A percentile compares a stretch with the other conserved stretches of the same genome.
Conservation (phyloP, 495 filamentous ascomycete species). For the Penicillium psychrofluorescens region DNA sequence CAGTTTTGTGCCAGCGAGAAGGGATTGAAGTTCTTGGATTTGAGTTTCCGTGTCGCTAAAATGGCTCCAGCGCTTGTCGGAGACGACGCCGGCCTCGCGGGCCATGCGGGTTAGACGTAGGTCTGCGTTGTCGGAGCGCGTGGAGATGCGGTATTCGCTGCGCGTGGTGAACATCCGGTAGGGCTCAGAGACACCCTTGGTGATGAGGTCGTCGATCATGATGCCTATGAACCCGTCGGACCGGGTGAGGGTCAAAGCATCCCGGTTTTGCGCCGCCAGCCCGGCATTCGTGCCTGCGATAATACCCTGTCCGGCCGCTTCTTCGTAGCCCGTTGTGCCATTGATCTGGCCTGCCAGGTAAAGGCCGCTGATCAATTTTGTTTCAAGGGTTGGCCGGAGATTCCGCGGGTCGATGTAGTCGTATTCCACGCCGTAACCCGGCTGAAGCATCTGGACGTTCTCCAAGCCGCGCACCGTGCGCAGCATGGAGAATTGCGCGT, state of each 20-base stretch:
- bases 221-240: conserved; percentile 94
- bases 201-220: conserved; percentile 98
- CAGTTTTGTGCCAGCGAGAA: conserved; percentile 49
- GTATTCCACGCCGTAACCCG: conserved; percentile 97
- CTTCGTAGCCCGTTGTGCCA: conserved; percentile 96
- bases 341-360: conserved; percentile 97
- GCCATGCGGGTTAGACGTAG: conserved; percentile 75
- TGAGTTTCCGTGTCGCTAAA: conserved; percentile 56
- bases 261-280: conserved; percentile 58
- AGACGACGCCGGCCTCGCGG: conserved; percentile 67
- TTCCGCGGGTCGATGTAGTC: conserved; percentile 95
- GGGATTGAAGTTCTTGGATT: conserved; percentile 54
- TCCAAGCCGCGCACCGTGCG: conserved; percentile 81
- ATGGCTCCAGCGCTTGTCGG: conserved; percentile 66
- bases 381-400: conserved; percentile 81
- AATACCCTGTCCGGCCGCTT: conserved; percentile 90
- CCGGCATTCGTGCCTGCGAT: conserved; percentile 92
- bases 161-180: conserved; percentile 98
- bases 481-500: conserved; percentile 76
- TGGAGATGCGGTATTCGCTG: conserved; percentile 88
- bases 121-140: conserved; percentile 91
- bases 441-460: conserved; percentile 86
- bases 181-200: conserved; percentile 93
- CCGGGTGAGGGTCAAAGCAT: conserved; percentile 61
- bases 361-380: conserved; percentile 81